These are phyloP conservation scores for Symmetrospora coprosmae DNA, from an alignment of 768 basidiomycete genomes.

Conservation along the genomic window DNA sequence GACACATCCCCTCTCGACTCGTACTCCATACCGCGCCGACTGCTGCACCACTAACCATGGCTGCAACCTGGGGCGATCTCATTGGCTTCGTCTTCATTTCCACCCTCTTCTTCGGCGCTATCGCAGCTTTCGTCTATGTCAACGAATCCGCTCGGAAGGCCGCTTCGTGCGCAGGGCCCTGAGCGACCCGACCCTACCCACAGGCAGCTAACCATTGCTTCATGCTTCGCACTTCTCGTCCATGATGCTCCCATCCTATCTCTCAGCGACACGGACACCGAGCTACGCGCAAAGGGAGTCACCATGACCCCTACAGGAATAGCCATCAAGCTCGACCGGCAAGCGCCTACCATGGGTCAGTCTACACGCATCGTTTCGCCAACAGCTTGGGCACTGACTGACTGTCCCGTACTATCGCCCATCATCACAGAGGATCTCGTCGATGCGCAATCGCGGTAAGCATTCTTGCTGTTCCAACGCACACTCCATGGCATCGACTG, in stretches of 20 bases:
- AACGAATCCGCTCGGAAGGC: constrained; percentile 12
- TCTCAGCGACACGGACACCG: constrained; percentile 6
- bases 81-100: constrained; percentile 16
- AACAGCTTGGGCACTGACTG: not conserved
- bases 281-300: constrained; percentile 5
- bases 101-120: constrained; percentile 14
- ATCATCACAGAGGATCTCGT: constrained; percentile 2
- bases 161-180: constrained; percentile 8
- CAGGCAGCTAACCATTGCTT: not conserved
- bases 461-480: not conserved
- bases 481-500: too few species aligned
- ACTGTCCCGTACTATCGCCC: too few species aligned
- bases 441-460: constrained; percentile 12
- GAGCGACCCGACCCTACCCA: not conserved
- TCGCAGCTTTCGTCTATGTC: constrained; percentile 18
- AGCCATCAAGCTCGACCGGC: constrained; percentile 13
- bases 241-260: not conserved
- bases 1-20: not conserved
- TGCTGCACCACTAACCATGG: too few species aligned
- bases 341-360: constrained; percentile 14
- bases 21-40: not conserved
- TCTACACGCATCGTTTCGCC: too few species aligned
- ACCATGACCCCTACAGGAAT: constrained; percentile 10
- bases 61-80: constrained; percentile 15
- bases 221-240: not conserved